A percentile compares a stretch with the other conserved stretches of the same genome.
Evolutionary conservation across 495 filamentous ascomycete species (phyloP).

Genomic region (Tetracladium marchalianum): DNA sequence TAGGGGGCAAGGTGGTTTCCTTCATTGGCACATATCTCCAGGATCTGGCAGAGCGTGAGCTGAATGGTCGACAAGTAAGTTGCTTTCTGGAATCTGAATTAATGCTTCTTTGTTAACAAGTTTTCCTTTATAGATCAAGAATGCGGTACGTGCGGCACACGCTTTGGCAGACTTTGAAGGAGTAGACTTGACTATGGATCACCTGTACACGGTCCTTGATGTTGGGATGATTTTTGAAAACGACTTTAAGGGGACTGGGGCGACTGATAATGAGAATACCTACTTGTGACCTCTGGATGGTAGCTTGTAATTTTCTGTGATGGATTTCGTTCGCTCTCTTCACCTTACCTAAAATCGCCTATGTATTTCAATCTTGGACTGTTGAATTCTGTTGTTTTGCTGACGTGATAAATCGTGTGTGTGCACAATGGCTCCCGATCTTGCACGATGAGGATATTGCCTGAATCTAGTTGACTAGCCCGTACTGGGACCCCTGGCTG

Average conservation of each 20-base stretch:
- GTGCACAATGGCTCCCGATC: too few species aligned
- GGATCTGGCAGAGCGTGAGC: conserved; percentile 5
- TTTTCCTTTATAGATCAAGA: conserved; percentile 10
- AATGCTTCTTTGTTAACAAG: conserved; percentile 1
- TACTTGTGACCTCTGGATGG: background rate
- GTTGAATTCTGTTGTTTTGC: background rate
- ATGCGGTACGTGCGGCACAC: conserved; percentile 7
- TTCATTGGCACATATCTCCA: background rate
- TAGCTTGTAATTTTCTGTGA: background rate
- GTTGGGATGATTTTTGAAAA: conserved; percentile 5
- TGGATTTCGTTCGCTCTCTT: conserved; percentile 1
- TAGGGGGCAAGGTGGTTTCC: conserved; percentile 1
- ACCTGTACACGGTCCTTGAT: conserved; percentile 2
- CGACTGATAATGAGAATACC: conserved; percentile 1
- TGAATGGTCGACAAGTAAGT: conserved; percentile 8
- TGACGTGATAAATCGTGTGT: background rate
- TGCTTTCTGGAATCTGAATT: background rate
- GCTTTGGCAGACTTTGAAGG: conserved; percentile 5
- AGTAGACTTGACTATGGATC: background rate
- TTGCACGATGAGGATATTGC: background rate
- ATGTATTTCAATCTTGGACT: background rate
- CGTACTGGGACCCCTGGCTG: background rate
- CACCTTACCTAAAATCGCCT: background rate
- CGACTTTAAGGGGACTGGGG: conserved; percentile 2
- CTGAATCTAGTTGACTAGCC: background rate